These are phyloP conservation scores for Samsoniella hepiali DNA, from an alignment of 2,329 filamentous ascomycete species.

Conservation along the genomic window DNA sequence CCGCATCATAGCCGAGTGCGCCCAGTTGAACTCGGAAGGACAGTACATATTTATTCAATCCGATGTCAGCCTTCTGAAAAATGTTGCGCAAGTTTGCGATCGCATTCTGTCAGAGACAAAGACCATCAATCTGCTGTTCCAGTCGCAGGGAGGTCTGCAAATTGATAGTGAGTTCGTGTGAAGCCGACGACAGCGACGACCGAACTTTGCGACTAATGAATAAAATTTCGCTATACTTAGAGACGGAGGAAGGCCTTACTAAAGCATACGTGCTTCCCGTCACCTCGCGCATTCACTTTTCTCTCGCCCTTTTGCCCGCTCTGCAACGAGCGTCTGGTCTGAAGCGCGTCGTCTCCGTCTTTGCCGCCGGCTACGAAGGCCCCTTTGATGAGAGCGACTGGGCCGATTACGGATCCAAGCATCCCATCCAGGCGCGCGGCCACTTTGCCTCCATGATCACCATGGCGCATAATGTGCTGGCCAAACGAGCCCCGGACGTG, in stretches of 20 bases:
- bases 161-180: neutral
- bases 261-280: constrained; percentile 47
- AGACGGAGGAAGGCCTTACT: constrained; percentile 54
- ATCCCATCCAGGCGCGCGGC: constrained; percentile 28
- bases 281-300: constrained; percentile 55
- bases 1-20: constrained; percentile 41
- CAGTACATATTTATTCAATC: constrained; percentile 43
- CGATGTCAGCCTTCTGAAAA: constrained; percentile 45
- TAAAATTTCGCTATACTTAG: constrained; percentile 23
- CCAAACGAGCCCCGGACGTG: neutral
- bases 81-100: constrained; percentile 47
- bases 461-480: neutral
- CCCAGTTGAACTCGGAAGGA: constrained; percentile 41
- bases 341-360: constrained; percentile 45
- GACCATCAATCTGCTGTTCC: constrained; percentile 52
- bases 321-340: constrained; percentile 36
- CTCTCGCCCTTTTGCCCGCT: constrained; percentile 52
- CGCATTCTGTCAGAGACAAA: constrained; percentile 49
- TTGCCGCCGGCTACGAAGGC: constrained; percentile 46
- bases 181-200: no score
- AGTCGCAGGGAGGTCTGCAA: constrained; percentile 2
- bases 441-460: constrained; percentile 6
- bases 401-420: constrained; percentile 22
- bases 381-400: constrained; percentile 39
- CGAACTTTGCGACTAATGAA: neutral